Evolutionary conservation across 73 alveolate genomes (phyloP).

Genomic region (Uronychia setigera): DNA sequence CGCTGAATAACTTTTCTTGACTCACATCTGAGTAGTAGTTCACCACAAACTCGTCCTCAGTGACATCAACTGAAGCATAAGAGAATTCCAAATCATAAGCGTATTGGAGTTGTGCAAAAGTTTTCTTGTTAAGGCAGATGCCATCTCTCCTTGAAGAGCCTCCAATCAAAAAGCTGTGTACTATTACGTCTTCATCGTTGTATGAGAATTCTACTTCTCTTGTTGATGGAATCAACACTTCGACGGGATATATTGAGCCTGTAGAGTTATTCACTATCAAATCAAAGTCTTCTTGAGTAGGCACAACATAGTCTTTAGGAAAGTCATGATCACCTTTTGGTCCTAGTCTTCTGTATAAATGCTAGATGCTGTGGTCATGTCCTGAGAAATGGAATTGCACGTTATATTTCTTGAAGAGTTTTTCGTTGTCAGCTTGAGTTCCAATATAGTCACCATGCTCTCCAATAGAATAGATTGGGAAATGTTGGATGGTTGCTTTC

Average conservation of each 20-base stretch:
- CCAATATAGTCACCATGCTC: slow-evolving; percentile 9
- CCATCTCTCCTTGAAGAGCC: not conserved
- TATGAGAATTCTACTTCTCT: not conserved
- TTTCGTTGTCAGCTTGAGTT: not conserved
- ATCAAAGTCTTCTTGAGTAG: not conserved
- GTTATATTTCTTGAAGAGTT: not conserved
- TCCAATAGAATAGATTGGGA: slow-evolving; percentile 2
- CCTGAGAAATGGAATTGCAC: slow-evolving; percentile 16
- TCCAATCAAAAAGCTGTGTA: not conserved
- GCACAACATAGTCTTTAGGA: not conserved
- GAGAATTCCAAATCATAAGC: not conserved
- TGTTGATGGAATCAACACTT: not conserved
- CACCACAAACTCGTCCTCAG: not conserved
- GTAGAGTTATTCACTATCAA: not conserved
- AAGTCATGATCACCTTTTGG: not conserved
- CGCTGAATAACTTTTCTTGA: too few species aligned
- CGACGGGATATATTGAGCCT: not conserved
- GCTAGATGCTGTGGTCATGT: slow-evolving; percentile 25
- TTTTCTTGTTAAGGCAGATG: not conserved
- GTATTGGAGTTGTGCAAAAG: not conserved
- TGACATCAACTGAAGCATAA: not conserved
- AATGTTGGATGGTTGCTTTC: slow-evolving; percentile 17
- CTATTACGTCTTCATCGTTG: not conserved
- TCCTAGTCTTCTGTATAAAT: not conserved
- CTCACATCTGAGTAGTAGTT: too few species aligned